Evolutionary conservation across 208 protist species (phyloP).

Genomic region (Giardia muris): DNA sequence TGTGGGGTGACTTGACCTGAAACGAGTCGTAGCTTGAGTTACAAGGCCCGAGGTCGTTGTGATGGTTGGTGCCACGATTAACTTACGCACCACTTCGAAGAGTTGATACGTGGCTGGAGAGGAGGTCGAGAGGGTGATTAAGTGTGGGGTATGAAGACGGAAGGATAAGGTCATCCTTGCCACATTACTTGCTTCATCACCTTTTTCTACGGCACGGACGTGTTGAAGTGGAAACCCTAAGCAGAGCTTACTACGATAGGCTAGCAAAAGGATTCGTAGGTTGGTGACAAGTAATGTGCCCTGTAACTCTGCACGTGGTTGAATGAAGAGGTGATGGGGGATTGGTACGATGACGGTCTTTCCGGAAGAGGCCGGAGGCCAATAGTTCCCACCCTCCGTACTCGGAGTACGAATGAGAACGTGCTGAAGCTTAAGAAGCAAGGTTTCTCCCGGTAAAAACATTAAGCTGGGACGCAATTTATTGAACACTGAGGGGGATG

Average conservation of each 20-base stretch:
- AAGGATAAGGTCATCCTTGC: not conserved
- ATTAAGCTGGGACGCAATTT: too few relatives aligned
- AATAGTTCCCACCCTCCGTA: not conserved
- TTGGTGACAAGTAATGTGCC: not conserved
- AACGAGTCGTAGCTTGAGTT: not conserved
- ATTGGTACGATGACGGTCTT: not conserved
- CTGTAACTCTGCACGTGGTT: not conserved
- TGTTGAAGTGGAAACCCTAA: not conserved
- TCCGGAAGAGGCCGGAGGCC: not conserved
- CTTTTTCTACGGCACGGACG: not conserved
- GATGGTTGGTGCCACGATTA: not conserved
- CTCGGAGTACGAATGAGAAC: not conserved
- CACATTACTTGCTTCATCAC: not conserved
- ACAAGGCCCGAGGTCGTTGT: not conserved
- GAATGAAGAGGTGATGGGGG: not conserved
- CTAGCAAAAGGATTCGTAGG: not conserved
- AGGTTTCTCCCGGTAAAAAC: not conserved
- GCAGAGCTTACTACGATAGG: not conserved
- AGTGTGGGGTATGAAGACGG: not conserved
- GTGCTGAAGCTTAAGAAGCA: not conserved
- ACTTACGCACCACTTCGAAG: not conserved
- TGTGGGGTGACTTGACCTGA: not conserved
- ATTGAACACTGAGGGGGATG: too few relatives aligned
- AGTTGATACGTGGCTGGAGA: not conserved
- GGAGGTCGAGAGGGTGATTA: not conserved